These are phyloP conservation scores for Beta lomatogona DNA, from an alignment of 179 eudicot genomes.

Conservation along the genomic window DNA sequence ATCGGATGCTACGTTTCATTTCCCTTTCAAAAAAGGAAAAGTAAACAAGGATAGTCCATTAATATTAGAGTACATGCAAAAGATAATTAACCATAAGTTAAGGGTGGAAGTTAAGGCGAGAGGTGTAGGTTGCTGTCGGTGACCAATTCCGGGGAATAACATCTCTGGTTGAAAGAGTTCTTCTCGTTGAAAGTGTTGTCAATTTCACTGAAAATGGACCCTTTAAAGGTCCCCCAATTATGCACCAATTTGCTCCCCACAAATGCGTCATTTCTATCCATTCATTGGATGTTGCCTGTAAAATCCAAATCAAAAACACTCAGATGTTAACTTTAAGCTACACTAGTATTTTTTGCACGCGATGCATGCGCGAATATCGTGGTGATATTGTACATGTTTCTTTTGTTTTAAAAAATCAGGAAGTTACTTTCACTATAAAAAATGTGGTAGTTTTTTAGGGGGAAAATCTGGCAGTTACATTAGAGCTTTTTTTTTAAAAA, in stretches of 20 bases:
- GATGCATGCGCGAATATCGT: too few relatives aligned
- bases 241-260: slow-evolving; percentile 98
- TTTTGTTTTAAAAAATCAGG: too few relatives aligned
- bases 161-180: slow-evolving; percentile 75
- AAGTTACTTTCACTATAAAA: too few relatives aligned
- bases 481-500: too few relatives aligned
- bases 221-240: slow-evolving; percentile 72
- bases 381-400: too few relatives aligned
- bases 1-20: slow-evolving; percentile 2
- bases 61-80: background rate
- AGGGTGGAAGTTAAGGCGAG: slow-evolving; percentile 80
- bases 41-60: background rate
- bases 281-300: slow-evolving; percentile 64
- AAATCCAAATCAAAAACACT: background rate
- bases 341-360: too few relatives aligned
- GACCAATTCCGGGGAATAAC: slow-evolving; percentile 89
- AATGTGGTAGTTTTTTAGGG: too few relatives aligned
- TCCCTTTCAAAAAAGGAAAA: background rate
- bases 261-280: slow-evolving; percentile 92
- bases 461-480: too few relatives aligned
- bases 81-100: background rate
- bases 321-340: background rate
- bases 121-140: slow-evolving; percentile 84
- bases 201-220: slow-evolving; percentile 93
- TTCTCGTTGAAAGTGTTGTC: slow-evolving; percentile 65